phyloP scores from a whole-genome alignment of 163 green algal species.

The Volvox carteri region DNA sequence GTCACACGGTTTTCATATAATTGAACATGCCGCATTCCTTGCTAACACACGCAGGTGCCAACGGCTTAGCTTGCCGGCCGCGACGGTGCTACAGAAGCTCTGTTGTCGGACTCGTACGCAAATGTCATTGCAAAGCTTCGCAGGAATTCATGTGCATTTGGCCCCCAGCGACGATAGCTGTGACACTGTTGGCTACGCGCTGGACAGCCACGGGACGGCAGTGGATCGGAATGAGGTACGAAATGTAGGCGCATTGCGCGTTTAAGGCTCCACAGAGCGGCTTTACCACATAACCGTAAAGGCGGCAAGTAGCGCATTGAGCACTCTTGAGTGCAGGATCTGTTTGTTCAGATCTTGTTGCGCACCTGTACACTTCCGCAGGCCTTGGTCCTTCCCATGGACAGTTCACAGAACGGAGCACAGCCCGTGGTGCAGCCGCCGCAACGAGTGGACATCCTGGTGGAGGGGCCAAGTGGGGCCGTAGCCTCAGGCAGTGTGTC shows the following conservation, averaged over 20 bases:
- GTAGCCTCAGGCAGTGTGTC: slow-evolving; percentile 13
- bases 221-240: slow-evolving; percentile 33
- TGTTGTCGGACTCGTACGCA: slow-evolving; percentile 35
- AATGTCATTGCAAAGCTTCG: neutral
- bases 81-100: slow-evolving; percentile 42
- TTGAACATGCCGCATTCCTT: neutral
- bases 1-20: neutral
- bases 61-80: slow-evolving; percentile 27
- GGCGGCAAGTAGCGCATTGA: no score
- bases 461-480: neutral
- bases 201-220: slow-evolving; percentile 12
- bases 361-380: neutral
- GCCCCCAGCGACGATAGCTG: slow-evolving; percentile 15
- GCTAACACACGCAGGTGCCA: slow-evolving; percentile 30
- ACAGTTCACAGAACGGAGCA: neutral
- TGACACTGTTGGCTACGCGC: neutral
- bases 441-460: slow-evolving; percentile 6
- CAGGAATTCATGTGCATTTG: slow-evolving; percentile 26
- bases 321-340: no score
- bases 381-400: slow-evolving; percentile 41
- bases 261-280: no score
- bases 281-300: no score
- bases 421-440: slow-evolving; percentile 12
- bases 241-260: no score
- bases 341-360: no score